These are phyloP conservation scores for Geotrichum armillariae DNA, from an alignment of 1,139 yeast species.

Conservation along the genomic window DNA sequence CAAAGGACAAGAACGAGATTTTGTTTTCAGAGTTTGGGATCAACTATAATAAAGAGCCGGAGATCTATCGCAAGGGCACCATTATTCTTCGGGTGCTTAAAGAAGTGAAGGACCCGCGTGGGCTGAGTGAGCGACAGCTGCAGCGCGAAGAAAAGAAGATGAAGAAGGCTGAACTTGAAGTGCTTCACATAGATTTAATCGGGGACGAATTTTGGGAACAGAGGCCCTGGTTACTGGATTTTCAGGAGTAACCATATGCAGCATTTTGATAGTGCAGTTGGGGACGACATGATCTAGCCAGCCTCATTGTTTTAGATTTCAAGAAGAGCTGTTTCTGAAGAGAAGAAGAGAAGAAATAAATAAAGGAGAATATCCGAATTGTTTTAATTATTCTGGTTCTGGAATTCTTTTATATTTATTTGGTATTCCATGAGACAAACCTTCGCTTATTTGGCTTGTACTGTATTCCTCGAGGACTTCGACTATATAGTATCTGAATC, in stretches of 20 bases:
- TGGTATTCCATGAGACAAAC: too few species aligned
- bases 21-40: slow-evolving; percentile 74
- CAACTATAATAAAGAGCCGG: slow-evolving; percentile 89
- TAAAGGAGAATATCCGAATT: background rate
- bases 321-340: background rate
- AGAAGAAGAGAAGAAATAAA: background rate
- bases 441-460: too few species aligned
- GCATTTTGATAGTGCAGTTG: slow-evolving; percentile 1
- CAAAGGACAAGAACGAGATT: slow-evolving; percentile 86
- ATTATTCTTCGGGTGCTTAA: slow-evolving; percentile 56
- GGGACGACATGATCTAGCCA: background rate
- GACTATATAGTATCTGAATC: too few species aligned
- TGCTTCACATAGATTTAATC: slow-evolving; percentile 45
- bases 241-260: background rate
- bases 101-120: slow-evolving; percentile 15
- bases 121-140: slow-evolving; percentile 48
- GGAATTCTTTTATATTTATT: too few species aligned
- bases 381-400: too few species aligned
- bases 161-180: slow-evolving; percentile 49
- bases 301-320: slow-evolving; percentile 1
- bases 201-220: slow-evolving; percentile 34
- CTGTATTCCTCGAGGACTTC: too few species aligned
- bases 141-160: slow-evolving; percentile 52
- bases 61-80: slow-evolving; percentile 85
- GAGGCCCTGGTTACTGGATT: slow-evolving; percentile 25